Evolutionary conservation across 495 filamentous ascomycete genomes (phyloP), one percentile per base, ranked within the genome.

Genomic region (Annulohypoxylon nitens): DNA sequence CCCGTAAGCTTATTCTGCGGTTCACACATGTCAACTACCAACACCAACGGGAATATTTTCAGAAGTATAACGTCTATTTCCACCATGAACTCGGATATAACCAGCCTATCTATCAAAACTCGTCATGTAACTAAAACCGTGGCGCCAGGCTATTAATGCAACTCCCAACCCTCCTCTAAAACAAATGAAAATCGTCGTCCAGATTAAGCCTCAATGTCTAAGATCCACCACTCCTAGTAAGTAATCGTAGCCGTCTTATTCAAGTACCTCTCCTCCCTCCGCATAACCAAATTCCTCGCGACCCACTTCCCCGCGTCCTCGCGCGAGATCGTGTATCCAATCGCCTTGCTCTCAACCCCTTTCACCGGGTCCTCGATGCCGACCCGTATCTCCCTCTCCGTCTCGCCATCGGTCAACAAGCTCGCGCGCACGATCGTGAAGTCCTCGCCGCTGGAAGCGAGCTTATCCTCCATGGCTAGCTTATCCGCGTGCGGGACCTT

Each of bases 401-500:
- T 72, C 23, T 79, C 79, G 62, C 79, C 78, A 23, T 78, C 70
- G 16, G 55, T 23, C 11, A 81, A 69, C 11, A 75, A 16, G 36
- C 76, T 79, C 4, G 81, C 71, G 8, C 89, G 79, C 12, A 91
- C 75, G 37, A 90, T 76, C 12, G 86, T 81, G 76, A 81, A 88
- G 47, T 75, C 58, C 64, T 78, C 77, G 34, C 67, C 77, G 54
- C 79, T 79, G 37, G 81, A 76, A 5, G 78, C 71, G 5, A 86
- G 71, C 45, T 76, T 48, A 4, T 81, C 73, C 71, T 92, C 89
- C 89, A 91, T 90, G 3, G 79, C 78, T 68, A 72, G 64, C 84
- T 93, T 93, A 73, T 92, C 90, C 9, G 67, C 80, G 65, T 88
- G 88, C 43, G 89, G 84, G 8, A 79, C 80, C 57, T 77, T 76